Percentiles rank a stretch among this genome's conserved stretches.
Conservation (phyloP, 306 rosid genomes). For the Crotalaria pallida region DNA sequence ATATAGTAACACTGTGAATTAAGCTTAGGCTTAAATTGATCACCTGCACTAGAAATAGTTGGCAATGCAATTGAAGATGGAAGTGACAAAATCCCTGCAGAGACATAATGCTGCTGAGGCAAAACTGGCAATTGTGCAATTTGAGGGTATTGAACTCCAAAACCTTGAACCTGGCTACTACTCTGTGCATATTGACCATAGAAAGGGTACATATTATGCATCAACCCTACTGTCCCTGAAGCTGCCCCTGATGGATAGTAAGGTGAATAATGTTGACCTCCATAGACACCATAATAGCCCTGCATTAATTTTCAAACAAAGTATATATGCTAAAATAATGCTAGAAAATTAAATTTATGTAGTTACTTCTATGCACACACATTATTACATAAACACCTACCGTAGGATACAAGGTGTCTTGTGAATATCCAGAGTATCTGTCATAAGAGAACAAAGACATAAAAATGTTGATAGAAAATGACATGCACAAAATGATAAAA, state of each 20-base stretch:
- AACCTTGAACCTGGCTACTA: constrained; percentile 52
- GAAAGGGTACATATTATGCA: constrained; percentile 61
- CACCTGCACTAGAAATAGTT: constrained; percentile 47
- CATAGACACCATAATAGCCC: constrained; percentile 76
- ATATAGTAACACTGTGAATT: background rate
- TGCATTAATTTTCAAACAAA: constrained; percentile 23
- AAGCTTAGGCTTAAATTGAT: background rate
- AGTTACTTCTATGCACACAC: background rate
- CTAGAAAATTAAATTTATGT: background rate
- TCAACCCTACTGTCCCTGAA: constrained; percentile 54
- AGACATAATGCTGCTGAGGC: constrained; percentile 62
- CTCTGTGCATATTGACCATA: constrained; percentile 69
- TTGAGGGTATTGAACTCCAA: constrained; percentile 69
- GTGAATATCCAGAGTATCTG: constrained; percentile 84
- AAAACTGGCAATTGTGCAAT: constrained; percentile 57
- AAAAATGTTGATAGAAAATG: background rate
- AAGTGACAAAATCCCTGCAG: constrained; percentile 53
- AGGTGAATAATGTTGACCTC: constrained; percentile 75
- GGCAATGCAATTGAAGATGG: constrained; percentile 54
- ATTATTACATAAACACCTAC: constrained; percentile 31
- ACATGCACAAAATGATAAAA: background rate
- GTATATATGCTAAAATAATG: background rate
- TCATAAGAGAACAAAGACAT: background rate
- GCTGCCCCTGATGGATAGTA: constrained; percentile 52
- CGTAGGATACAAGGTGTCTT: constrained; percentile 62